phyloP scores from a whole-genome alignment of 176 grass and related monocot genomes.

The Musa schizocarpa region DNA sequence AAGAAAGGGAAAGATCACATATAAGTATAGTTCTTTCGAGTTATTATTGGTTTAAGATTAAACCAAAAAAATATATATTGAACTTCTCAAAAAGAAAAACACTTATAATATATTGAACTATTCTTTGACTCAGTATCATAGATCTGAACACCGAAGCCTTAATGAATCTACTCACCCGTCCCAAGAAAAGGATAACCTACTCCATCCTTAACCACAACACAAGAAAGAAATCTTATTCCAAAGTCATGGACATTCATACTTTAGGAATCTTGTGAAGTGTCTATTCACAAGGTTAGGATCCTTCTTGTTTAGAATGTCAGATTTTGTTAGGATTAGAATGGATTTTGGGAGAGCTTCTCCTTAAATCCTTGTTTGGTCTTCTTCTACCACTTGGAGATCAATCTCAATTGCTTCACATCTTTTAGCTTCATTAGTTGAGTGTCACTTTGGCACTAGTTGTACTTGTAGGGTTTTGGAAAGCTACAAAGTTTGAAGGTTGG shows the following conservation, averaged over 20 bases:
- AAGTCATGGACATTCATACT: neutral
- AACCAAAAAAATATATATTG: neutral
- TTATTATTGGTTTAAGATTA: neutral
- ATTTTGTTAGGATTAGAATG: too few species aligned
- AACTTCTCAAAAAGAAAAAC: neutral
- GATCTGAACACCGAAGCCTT: neutral
- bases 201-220: neutral
- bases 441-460: too few species aligned
- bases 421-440: too few species aligned
- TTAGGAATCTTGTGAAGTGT: neutral
- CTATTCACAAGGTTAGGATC: too few species aligned
- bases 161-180: neutral
- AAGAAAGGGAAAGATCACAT: neutral
- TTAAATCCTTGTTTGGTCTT: too few species aligned
- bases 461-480: too few species aligned
- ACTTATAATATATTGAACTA: too few species aligned
- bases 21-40: neutral
- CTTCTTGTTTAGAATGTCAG: too few species aligned
- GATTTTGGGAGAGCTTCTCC: too few species aligned
- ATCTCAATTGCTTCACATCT: too few species aligned
- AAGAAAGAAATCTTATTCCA: conserved; percentile 5
- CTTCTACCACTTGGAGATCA: too few species aligned
- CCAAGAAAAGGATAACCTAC: neutral
- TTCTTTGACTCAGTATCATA: neutral
- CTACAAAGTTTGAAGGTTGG: too few species aligned